phyloP scores from a whole-genome alignment of 176 grass and related monocot genomes.

The Eremochloa ophiuroides region DNA sequence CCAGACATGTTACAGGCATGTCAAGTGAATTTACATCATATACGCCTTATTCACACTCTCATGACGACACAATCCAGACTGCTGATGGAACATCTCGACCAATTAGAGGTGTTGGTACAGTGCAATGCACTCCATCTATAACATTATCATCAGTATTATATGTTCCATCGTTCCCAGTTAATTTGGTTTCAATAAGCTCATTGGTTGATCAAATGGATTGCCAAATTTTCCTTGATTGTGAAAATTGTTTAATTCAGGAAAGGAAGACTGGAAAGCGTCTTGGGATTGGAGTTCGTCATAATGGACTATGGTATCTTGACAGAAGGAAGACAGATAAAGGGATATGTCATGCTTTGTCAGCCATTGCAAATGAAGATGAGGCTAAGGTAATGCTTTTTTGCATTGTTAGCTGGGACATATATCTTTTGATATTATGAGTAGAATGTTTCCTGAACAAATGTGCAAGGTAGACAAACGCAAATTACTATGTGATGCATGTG shows the following conservation, averaged over 20 bases:
- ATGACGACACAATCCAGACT: no score
- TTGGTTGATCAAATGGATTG: neutral
- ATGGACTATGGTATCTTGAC: neutral
- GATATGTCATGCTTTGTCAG: neutral
- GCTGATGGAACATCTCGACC: no score
- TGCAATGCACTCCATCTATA: neutral
- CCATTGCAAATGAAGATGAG: neutral
- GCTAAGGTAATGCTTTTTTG: neutral
- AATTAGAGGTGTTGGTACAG: no score
- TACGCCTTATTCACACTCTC: no score
- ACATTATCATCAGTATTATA: neutral
- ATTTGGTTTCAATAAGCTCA: neutral
- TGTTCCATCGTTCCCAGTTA: neutral
- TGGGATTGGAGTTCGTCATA: neutral
- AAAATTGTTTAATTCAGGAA: neutral
- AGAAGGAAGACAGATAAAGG: neutral
- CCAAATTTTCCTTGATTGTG: neutral
- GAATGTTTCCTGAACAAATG: neutral
- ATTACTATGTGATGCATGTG: neutral
- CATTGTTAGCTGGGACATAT: neutral
- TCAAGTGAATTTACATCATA: no score
- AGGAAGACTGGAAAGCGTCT: neutral
- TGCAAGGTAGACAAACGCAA: neutral
- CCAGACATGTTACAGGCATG: no score
- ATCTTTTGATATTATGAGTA: conserved; percentile 7